A percentile compares a stretch with the other conserved stretches of the same genome.
These are phyloP conservation scores for Carex myosuroides DNA, from an alignment of 176 grass and related monocot species.

Conservation along the genomic window DNA sequence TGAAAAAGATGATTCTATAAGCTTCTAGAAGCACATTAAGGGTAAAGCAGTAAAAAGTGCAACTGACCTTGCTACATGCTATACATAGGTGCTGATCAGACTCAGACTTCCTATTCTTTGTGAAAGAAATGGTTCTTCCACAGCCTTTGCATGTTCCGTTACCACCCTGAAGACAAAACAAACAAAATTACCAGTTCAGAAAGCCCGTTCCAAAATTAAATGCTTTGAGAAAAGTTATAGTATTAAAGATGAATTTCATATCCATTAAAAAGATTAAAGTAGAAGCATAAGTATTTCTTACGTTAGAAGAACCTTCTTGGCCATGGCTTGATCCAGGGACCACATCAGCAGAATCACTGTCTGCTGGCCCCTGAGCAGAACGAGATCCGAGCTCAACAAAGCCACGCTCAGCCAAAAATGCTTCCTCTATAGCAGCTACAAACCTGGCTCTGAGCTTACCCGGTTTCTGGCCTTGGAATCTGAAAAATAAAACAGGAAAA, in stretches of 20 bases:
- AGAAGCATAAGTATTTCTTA: background rate
- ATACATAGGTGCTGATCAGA: background rate
- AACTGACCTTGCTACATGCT: conserved; percentile 2
- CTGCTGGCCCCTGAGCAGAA: conserved; percentile 15
- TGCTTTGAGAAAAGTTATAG: background rate
- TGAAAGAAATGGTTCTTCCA: background rate
- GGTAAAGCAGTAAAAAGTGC: background rate
- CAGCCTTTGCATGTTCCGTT: background rate
- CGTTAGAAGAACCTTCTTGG: conserved; percentile 26
- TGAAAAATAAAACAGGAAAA: conserved; percentile 24
- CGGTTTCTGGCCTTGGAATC: conserved; percentile 70
- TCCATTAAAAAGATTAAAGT: background rate
- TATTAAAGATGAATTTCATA: background rate
- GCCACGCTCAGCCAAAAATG: conserved; percentile 65
- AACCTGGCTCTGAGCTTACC: conserved; percentile 68
- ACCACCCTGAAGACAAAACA: background rate
- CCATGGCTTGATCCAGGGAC: conserved; percentile 25
- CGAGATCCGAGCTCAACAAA: conserved; percentile 45
- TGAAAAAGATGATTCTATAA: background rate
- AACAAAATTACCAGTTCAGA: background rate
- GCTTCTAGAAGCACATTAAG: background rate
- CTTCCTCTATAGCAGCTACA: conserved; percentile 72
- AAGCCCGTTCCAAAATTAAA: background rate
- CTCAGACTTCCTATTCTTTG: conserved; percentile 2
- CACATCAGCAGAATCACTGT: conserved; percentile 26